Evolutionary conservation across 163 green algal species (phyloP), one percentile per base, ranked within the genome.

Genomic region (Volvox carteri): DNA sequence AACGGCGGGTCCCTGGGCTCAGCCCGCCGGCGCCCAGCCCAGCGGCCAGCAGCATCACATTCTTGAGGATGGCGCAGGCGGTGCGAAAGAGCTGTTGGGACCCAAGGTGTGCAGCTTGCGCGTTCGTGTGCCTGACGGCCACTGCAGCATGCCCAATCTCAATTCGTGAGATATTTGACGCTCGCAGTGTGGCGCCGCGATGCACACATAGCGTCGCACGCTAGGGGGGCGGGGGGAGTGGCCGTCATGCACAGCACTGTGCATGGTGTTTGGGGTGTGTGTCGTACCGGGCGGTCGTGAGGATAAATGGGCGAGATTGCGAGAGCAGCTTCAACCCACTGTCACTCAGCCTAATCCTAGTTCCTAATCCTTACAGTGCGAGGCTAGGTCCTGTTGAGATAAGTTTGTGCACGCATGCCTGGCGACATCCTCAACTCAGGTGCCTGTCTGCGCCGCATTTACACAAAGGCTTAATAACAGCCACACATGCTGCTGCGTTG

Each of bases 121-220:
- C 68, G 1, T 77, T 28, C 68, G 68, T 77, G 68, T 77, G 68
- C 68, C 68, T 77, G 68, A 77, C 68, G 68, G 68, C 68, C 68
- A 77, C 68, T 77, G 68, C 68, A 77, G 68, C 68, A 77, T 77
- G 25, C 68, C 68, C 68, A 14, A 77, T 77, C 68, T 77, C 68
- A 35, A 33, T 77, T 54, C 68, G 68, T 77, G 68, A 77, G 68
- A 14, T 35, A 77, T 44, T 77, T 77, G 68, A 77, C 33, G 68
- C 68, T 77, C 68, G 68, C 68, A 77, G 33, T 77, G 68, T 77
- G 68, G 48, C 35, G 33, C 62, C 68, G 19, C 8, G 68, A 77
- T 77, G 68, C 68, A 77, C 68, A 77, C 68, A 77, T 77, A 33
- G 68, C 68, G 35, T 77, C 68, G 35, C 68, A 77, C 35, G 68